Conservation (phyloP, 805 yeast species). For the Yarrowia osloensis region DNA sequence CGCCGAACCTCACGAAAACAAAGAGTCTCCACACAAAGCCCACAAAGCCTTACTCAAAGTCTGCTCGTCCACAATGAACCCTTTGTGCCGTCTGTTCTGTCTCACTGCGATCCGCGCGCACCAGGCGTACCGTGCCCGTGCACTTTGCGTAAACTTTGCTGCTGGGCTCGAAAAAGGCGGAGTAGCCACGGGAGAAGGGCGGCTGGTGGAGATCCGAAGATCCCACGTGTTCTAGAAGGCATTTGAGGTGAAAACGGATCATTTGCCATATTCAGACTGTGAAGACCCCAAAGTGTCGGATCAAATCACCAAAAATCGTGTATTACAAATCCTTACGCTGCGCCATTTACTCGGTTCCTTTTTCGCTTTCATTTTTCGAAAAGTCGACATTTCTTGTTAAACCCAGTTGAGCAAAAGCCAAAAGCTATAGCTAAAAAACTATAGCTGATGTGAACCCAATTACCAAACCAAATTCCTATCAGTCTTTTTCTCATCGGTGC, state of each 20-base stretch:
- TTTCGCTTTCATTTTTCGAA: neutral
- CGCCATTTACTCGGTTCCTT: neutral
- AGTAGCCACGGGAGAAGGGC: neutral
- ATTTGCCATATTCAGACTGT: too few relatives aligned
- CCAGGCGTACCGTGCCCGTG: neutral
- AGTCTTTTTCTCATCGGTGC: neutral
- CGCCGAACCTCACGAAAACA: too few relatives aligned
- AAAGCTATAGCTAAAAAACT: neutral
- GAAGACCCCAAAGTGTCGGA: too few relatives aligned
- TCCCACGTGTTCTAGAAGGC: neutral
- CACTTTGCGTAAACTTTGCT: constrained; percentile 4
- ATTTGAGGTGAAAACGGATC: too few relatives aligned
- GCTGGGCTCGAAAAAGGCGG: neutral
- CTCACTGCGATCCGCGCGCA: too few relatives aligned
- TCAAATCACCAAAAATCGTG: too few relatives aligned
- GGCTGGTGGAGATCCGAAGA: constrained; percentile 6
- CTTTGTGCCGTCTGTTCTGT: neutral
- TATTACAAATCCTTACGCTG: neutral
- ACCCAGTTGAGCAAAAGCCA: neutral
- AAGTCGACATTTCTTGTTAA: neutral
- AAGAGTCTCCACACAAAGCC: neutral
- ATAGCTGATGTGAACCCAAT: too few relatives aligned
- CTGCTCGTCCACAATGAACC: neutral
- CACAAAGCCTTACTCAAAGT: too few relatives aligned
- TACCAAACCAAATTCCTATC: neutral